These are phyloP conservation scores for Colletotrichum noveboracense DNA, from an alignment of 2,329 filamentous ascomycete genomes.

Conservation along the genomic window DNA sequence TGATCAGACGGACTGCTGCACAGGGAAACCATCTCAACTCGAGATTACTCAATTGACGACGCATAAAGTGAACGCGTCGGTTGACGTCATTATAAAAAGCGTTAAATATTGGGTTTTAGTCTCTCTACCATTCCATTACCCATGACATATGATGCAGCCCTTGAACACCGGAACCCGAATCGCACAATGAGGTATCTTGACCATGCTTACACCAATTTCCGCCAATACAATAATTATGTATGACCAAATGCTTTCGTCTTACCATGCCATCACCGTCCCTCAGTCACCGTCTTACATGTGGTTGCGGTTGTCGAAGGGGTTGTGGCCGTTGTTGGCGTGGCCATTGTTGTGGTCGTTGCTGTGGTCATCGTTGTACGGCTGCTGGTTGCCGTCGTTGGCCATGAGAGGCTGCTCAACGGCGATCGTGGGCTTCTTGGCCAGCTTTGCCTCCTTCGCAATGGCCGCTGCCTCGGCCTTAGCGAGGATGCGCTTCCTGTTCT, in stretches of 20 bases:
- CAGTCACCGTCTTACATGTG: not conserved
- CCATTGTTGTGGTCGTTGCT: not conserved
- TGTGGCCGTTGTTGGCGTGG: not conserved
- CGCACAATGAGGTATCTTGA: constrained; percentile 4
- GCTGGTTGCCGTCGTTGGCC: not conserved
- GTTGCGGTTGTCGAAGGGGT: constrained; percentile 16
- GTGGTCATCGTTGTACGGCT: not conserved
- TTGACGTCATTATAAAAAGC: not conserved
- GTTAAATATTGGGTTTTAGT: not conserved
- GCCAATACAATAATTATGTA: not conserved
- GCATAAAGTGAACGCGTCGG: not conserved
- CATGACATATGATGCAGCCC: not conserved
- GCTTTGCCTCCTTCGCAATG: constrained; percentile 49
- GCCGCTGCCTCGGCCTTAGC: constrained; percentile 56
- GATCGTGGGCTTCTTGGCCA: constrained; percentile 43
- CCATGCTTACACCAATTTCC: not conserved
- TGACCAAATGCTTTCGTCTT: not conserved
- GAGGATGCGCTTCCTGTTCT: constrained; percentile 45
- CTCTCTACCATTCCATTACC: not conserved
- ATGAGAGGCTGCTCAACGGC: constrained; percentile 16
- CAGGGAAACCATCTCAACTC: not conserved
- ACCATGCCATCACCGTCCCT: not conserved
- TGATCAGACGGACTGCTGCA: not conserved
- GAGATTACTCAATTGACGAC: not conserved
- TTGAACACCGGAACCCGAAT: not conserved